Conservation (phyloP, 2,329 filamentous ascomycete genomes). For the Cytospora piceae region DNA sequence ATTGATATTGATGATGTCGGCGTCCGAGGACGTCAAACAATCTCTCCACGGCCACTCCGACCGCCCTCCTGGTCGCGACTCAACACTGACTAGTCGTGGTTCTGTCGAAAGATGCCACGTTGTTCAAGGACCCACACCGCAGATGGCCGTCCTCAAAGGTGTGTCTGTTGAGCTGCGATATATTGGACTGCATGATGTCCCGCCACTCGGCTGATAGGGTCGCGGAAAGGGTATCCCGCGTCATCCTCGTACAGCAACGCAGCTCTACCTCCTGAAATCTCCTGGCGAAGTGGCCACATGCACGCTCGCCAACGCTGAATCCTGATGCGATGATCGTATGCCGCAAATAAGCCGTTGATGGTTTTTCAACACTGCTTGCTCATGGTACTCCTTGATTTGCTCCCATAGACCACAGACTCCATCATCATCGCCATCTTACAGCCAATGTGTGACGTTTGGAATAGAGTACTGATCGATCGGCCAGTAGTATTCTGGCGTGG, state of each 20-base stretch:
- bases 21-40: not conserved
- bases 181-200: not conserved
- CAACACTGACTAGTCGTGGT: not conserved
- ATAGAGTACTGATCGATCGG: not conserved
- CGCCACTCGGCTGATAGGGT: slow-evolving; percentile 1
- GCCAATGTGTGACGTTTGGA: slow-evolving; percentile 9
- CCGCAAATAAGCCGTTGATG: not conserved
- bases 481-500: not conserved
- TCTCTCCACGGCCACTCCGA: not conserved
- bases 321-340: not conserved
- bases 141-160: not conserved
- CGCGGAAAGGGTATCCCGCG: not conserved
- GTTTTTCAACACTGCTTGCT: not conserved
- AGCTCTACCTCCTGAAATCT: not conserved
- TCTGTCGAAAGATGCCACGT: slow-evolving; percentile 2
- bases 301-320: not conserved
- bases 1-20: not conserved
- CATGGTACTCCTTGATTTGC: not conserved
- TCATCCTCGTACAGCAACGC: slow-evolving; percentile 1
- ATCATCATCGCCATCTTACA: not conserved
- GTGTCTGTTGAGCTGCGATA: not conserved
- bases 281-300: not conserved
- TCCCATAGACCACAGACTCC: not conserved
- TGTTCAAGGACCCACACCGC: not conserved
- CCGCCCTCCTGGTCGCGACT: not conserved